phyloP scores from a whole-genome alignment of 2,329 filamentous ascomycete genomes.

The Akanthomyces muscarius region DNA sequence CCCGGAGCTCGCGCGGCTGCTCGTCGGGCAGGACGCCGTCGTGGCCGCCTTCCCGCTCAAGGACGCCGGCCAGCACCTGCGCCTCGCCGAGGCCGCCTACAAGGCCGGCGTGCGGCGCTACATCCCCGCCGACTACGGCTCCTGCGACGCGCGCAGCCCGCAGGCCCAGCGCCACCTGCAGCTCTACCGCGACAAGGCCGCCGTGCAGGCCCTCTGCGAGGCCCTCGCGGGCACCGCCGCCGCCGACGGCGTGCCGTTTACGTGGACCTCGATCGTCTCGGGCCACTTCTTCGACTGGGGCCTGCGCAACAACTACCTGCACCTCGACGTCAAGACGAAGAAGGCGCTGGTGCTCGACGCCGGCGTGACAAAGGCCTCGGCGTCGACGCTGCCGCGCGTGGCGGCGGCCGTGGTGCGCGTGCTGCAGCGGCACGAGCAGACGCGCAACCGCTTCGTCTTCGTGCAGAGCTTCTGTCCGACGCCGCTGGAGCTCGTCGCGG shows the following conservation, averaged over 20 bases:
- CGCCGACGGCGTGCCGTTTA: slow-evolving; percentile 36
- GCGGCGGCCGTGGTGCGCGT: slow-evolving; percentile 47
- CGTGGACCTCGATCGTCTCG: slow-evolving; percentile 47
- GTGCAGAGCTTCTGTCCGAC: slow-evolving; percentile 44
- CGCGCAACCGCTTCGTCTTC: slow-evolving; percentile 47
- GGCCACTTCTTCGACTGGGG: slow-evolving; percentile 50
- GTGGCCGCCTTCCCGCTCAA: slow-evolving; percentile 37
- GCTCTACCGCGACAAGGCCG: slow-evolving; percentile 34
- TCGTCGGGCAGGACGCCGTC: slow-evolving; percentile 55
- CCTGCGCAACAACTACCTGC: slow-evolving; percentile 31
- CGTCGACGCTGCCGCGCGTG: slow-evolving; percentile 46
- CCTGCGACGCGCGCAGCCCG: slow-evolving; percentile 34
- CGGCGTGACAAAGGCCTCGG: slow-evolving; percentile 45
- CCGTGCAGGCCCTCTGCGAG: slow-evolving; percentile 30
- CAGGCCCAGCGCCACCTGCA: slow-evolving; percentile 31
- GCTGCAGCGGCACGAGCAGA: slow-evolving; percentile 45
- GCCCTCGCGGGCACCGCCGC: slow-evolving; percentile 24
- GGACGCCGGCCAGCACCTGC: slow-evolving; percentile 41
- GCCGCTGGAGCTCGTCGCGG: slow-evolving; percentile 44
- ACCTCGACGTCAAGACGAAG: slow-evolving; percentile 42
- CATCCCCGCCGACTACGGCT: slow-evolving; percentile 56
- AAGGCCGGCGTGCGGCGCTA: slow-evolving; percentile 58
- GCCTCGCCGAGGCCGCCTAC: slow-evolving; percentile 55
- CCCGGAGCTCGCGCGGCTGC: slow-evolving; percentile 40
- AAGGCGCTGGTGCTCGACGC: slow-evolving; percentile 47